phyloP scores from a whole-genome alignment of 352 stramenopile genomes.

The Globisporangium sylvaticum region DNA sequence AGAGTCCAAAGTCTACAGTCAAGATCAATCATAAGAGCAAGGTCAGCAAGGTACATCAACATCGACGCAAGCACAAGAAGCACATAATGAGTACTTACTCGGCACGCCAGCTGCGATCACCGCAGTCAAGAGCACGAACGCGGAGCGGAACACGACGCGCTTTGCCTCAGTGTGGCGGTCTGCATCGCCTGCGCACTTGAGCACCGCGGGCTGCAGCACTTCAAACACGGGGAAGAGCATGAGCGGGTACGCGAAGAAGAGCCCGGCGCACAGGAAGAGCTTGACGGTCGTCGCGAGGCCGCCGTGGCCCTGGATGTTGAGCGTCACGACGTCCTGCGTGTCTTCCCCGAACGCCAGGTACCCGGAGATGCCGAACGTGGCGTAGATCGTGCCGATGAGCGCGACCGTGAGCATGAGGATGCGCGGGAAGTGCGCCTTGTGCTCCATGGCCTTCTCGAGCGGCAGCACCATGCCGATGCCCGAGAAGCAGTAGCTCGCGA shows the following conservation, averaged over 20 bases:
- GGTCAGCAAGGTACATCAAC: not conserved
- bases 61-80: not conserved
- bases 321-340: conserved; percentile 70
- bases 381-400: conserved; percentile 63
- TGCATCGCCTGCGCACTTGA: not conserved
- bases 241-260: conserved; percentile 82
- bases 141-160: conserved; percentile 33
- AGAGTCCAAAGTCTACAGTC: conserved; percentile 63
- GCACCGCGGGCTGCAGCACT: conserved; percentile 25
- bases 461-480: conserved; percentile 70
- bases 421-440: conserved; percentile 49
- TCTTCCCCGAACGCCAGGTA: conserved; percentile 66
- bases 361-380: conserved; percentile 57
- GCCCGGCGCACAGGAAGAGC: conserved; percentile 53
- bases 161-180: not conserved
- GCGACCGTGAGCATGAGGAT: conserved; percentile 45
- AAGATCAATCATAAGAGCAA: not conserved
- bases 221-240: conserved; percentile 86
- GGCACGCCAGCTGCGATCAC: conserved; percentile 19
- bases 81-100: conserved; percentile 8
- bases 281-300: conserved; percentile 66
- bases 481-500: conserved; percentile 81
- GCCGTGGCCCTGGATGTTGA: conserved; percentile 54
- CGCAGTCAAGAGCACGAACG: conserved; percentile 31
- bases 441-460: conserved; percentile 53